Evolutionary conservation across 2,329 filamentous ascomycete species (phyloP), one percentile per base, ranked within the genome.

Genomic region (Teratosphaeriaceae sp.): DNA sequence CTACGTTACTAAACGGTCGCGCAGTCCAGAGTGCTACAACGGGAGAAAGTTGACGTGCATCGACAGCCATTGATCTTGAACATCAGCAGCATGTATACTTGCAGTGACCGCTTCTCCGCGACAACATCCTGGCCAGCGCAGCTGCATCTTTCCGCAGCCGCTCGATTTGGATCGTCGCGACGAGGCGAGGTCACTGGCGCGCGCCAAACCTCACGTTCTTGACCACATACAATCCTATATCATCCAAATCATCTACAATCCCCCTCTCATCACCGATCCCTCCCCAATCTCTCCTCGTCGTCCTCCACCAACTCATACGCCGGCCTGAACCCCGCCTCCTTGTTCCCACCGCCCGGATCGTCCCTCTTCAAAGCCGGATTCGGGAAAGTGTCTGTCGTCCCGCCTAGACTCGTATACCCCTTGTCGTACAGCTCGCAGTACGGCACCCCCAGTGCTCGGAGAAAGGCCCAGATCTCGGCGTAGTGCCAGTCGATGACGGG

Each of bases 401-500:
- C 90, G 16, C 92, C 92, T n/a, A 98, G 72, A 50, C 85, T 90
- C 2, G 92, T 95, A 65, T 92, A 96, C 8, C 90, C 90, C 52
- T 73, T 72, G 62, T 96, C 88, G 64, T 98, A 98, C 20, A 98
- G 72, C 9, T 73, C 68, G 64, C 92, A 97, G 61, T 95, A 98
- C 4, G 82, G 80, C 21, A 97, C 80, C 1, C 79, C 74, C 22
- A 97, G 69, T 57, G 85, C 80, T 22, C 84, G 78, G 48, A 94
- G 84, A 61, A 94, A 92, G 15, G 82, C 79, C 92, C 92, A 97
- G 42, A 97, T 90, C 64, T 97, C 90, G 9, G 80, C 78, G 65
- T 96, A 95, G 63, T 92, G 87, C 92, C 92, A 98, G 66, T 98
- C 92, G 59, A 98, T 89, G 8, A 98, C 85, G 0, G 92, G 90